Conservation (phyloP, 2,329 filamentous ascomycete genomes). For the Lachnellula cervina region DNA sequence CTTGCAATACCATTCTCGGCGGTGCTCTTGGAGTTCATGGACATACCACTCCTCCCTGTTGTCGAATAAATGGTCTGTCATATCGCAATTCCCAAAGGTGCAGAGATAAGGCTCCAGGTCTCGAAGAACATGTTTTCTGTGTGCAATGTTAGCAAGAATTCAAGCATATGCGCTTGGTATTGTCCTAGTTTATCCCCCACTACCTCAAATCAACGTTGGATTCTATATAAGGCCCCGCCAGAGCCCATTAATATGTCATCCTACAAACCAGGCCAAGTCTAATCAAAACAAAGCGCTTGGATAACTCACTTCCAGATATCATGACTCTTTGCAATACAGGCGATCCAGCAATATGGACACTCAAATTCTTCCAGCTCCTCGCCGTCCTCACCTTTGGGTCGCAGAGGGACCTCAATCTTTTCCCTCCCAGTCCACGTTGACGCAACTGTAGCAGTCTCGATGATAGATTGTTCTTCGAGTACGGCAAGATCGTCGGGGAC, state of each 20-base stretch:
- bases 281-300: too few relatives aligned
- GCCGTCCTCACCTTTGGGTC: not conserved
- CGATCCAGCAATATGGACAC: slow-evolving; percentile 7
- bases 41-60: slow-evolving; percentile 19
- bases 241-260: too few relatives aligned
- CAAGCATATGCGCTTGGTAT: too few relatives aligned
- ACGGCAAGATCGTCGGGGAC: not conserved
- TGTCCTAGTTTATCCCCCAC: too few relatives aligned
- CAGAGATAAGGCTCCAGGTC: slow-evolving; percentile 25
- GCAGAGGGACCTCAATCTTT: not conserved
- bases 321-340: not conserved
- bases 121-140: slow-evolving; percentile 16
- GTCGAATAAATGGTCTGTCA: slow-evolving; percentile 10
- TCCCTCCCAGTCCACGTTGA: not conserved
- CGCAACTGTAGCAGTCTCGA: slow-evolving; percentile 1
- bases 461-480: not conserved
- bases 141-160: too few relatives aligned
- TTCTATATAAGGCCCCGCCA: too few relatives aligned
- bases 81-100: slow-evolving; percentile 17
- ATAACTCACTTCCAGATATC: not conserved
- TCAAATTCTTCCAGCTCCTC: not conserved
- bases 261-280: too few relatives aligned
- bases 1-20: slow-evolving; percentile 5
- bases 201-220: too few relatives aligned
- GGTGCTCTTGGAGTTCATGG: slow-evolving; percentile 18